Conservation (phyloP, 176 grass and related monocot genomes). For the Rhynchospora breviuscula region DNA sequence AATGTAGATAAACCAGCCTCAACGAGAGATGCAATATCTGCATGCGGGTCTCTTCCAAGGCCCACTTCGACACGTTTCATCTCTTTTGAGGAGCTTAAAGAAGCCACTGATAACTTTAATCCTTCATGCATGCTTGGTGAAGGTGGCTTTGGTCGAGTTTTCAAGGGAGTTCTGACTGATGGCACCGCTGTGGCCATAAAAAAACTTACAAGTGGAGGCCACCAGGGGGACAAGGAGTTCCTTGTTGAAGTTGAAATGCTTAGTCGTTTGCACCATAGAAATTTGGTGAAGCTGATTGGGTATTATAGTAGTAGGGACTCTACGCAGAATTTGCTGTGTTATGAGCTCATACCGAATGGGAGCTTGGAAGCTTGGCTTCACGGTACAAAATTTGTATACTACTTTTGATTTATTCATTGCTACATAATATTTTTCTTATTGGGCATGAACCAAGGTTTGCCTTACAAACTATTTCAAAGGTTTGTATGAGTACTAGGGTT, state of each 20-base stretch:
- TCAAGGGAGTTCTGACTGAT: constrained; percentile 72
- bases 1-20: constrained; percentile 60
- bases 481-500: constrained; percentile 18
- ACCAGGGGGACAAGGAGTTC: constrained; percentile 97
- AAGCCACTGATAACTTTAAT: constrained; percentile 92
- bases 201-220: constrained; percentile 78
- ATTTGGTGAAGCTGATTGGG: constrained; percentile 98
- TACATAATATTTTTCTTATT: background rate
- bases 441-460: background rate
- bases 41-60: constrained; percentile 63
- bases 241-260: constrained; percentile 99
- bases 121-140: constrained; percentile 71
- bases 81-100: constrained; percentile 84
- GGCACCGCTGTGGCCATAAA: constrained; percentile 97
- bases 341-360: constrained; percentile 96
- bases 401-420: background rate
- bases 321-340: constrained; percentile 85
- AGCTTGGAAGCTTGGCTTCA: constrained; percentile 99
- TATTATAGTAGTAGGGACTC: constrained; percentile 79
- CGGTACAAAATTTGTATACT: constrained; percentile 43
- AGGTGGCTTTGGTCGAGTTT: constrained; percentile 97
- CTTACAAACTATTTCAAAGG: constrained; percentile 11
- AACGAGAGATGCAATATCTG: constrained; percentile 54
- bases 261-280: constrained; percentile 94
- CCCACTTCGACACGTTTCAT: constrained; percentile 86